These are phyloP conservation scores for Colletotrichum lentis DNA, from an alignment of 2,329 filamentous ascomycete species.

Conservation along the genomic window DNA sequence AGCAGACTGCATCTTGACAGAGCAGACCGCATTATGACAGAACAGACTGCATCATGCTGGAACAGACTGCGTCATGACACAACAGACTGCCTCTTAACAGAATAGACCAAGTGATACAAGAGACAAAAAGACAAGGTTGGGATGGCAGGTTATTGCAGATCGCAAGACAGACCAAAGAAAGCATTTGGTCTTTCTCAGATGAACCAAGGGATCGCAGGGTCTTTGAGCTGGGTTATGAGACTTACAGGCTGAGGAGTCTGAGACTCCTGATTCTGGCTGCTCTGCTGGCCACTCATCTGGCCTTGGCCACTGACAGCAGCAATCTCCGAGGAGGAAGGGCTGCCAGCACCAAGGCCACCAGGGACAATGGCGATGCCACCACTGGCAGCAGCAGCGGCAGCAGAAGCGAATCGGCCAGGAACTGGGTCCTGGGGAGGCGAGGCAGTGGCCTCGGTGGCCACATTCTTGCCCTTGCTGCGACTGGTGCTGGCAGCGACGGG, in stretches of 20 bases:
- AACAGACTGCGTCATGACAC: no score
- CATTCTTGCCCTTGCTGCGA: slow-evolving; percentile 8
- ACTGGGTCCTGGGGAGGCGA: neutral
- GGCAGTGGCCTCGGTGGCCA: neutral
- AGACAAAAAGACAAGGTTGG: no score
- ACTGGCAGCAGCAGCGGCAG: neutral
- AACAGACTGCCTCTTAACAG: no score
- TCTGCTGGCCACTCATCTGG: neutral
- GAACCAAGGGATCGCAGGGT: no score
- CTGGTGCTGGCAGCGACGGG: slow-evolving; percentile 1
- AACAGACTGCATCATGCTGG: no score
- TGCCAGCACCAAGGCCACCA: neutral
- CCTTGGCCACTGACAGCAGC: neutral
- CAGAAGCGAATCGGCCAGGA: slow-evolving; percentile 24
- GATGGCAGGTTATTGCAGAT: no score
- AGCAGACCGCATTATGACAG: no score
- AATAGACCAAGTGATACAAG: no score
- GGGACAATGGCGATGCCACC: slow-evolving; percentile 20
- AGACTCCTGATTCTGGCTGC: neutral
- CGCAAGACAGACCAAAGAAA: neutral
- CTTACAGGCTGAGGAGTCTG: neutral
- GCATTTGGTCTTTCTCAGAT: no score
- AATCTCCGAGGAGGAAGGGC: neutral
- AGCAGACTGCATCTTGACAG: no score
- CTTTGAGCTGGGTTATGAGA: no score